Percentiles rank a stretch among this genome's conserved stretches.
These are phyloP conservation scores for Penicillium brasilianum DNA, from an alignment of 2,329 filamentous ascomycete genomes.

Conservation along the genomic window DNA sequence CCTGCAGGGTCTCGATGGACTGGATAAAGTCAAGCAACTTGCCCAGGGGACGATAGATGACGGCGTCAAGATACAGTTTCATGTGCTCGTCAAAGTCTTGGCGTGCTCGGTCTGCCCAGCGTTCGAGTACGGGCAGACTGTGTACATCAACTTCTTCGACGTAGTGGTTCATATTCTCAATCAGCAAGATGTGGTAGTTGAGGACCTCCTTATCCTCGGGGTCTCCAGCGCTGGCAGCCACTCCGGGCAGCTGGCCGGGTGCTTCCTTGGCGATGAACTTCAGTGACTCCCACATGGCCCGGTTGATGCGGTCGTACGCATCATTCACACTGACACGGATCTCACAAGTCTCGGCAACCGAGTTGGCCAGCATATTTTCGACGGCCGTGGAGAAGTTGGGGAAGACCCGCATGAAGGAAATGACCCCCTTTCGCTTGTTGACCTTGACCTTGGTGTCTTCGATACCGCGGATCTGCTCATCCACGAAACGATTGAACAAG, in stretches of 20 bases:
- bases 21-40: conserved; percentile 92
- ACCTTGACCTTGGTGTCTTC: conserved; percentile 99
- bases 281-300: conserved; percentile 95
- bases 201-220: conserved; percentile 94
- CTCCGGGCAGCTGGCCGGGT: conserved; percentile 60
- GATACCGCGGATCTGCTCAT: conserved; percentile 92
- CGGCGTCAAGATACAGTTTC: conserved; percentile 81
- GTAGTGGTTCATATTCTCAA: conserved; percentile 99
- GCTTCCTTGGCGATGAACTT: conserved; percentile 86
- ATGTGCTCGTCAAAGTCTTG: conserved; percentile 86
- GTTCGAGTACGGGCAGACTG: conserved; percentile 74
- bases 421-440: conserved; percentile 97
- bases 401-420: conserved; percentile 92
- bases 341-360: conserved; percentile 62
- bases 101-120: conserved; percentile 79
- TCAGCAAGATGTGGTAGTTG: conserved; percentile 95
- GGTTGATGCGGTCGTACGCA: conserved; percentile 86
- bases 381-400: conserved; percentile 81
- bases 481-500: conserved; percentile 85
- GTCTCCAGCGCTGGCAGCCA: conserved; percentile 59
- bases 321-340: conserved; percentile 80
- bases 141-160: conserved; percentile 84
- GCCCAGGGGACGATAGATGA: conserved; percentile 86
- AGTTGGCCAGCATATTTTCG: conserved; percentile 76
- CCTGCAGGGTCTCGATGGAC: conserved; percentile 75